phyloP scores from a whole-genome alignment of 495 filamentous ascomycete genomes.

The Trichoderma virens region DNA sequence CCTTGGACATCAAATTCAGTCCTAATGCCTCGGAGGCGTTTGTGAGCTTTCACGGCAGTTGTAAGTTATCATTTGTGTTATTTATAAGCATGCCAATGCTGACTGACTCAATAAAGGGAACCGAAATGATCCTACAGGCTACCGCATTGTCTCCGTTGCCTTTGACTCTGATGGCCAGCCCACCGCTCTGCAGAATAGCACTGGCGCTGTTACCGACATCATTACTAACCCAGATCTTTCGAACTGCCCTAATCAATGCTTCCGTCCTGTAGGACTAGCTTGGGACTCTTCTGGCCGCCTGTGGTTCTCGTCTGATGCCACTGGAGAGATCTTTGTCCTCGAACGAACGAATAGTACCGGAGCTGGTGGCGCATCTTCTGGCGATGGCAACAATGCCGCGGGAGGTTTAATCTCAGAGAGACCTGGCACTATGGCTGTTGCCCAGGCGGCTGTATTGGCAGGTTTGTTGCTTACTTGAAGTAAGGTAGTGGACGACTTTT shows the following conservation, averaged over 20 bases:
- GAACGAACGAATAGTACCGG: constrained; percentile 8
- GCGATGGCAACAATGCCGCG: neutral
- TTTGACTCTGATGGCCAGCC: constrained; percentile 38
- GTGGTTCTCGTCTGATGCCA: constrained; percentile 50
- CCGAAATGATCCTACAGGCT: constrained; percentile 45
- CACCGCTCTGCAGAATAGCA: constrained; percentile 29
- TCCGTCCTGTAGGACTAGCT: constrained; percentile 49
- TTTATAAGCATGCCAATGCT: neutral
- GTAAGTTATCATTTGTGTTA: constrained; percentile 11
- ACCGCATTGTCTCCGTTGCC: constrained; percentile 42
- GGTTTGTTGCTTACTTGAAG: neutral
- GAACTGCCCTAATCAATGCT: constrained; percentile 41
- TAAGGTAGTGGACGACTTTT: no score
- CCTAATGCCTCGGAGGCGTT: constrained; percentile 22
- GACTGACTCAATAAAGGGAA: constrained; percentile 33
- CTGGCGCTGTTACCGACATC: constrained; percentile 37
- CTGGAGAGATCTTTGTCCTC: constrained; percentile 52
- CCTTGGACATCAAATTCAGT: constrained; percentile 52
- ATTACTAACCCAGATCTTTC: constrained; percentile 39
- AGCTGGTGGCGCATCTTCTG: constrained; percentile 6
- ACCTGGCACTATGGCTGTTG: neutral
- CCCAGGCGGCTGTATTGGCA: neutral
- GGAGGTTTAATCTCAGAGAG: neutral
- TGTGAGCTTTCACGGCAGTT: constrained; percentile 40
- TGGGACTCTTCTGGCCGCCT: constrained; percentile 40